These are phyloP conservation scores for Blastobotrys buckinghamii DNA, from an alignment of 1,139 yeast species.

Conservation along the genomic window DNA sequence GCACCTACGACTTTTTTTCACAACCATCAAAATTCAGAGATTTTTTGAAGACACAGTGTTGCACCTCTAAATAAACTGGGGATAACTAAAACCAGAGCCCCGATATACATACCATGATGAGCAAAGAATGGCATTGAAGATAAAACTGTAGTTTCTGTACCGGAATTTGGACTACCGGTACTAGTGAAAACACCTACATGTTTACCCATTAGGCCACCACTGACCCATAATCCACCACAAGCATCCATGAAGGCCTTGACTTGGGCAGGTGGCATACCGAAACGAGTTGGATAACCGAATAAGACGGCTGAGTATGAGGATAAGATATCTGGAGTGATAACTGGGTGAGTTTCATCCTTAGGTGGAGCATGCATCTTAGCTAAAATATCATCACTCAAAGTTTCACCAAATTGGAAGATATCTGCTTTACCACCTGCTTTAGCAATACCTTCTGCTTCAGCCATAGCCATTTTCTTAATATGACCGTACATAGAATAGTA, in stretches of 20 bases:
- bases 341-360: constrained; percentile 56
- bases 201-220: constrained; percentile 69
- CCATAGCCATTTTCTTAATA: constrained; percentile 59
- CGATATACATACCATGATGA: constrained; percentile 64
- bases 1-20: no score
- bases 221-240: constrained; percentile 80
- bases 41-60: no score
- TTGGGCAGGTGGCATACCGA: constrained; percentile 77
- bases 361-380: constrained; percentile 59
- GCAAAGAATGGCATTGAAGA: constrained; percentile 61
- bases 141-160: constrained; percentile 66
- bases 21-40: no score
- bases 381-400: constrained; percentile 61
- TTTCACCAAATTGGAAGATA: constrained; percentile 69
- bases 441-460: constrained; percentile 64
- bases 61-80: no score
- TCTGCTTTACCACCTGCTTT: constrained; percentile 69
- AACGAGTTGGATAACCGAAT: constrained; percentile 82
- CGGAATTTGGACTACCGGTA: constrained; percentile 82
- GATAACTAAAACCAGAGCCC: no score
- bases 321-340: constrained; percentile 49
- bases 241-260: constrained; percentile 76
- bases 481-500: constrained; percentile 83
- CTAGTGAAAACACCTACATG: constrained; percentile 70
- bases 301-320: constrained; percentile 64